These are phyloP conservation scores for Globisporangium solare DNA, from an alignment of 352 stramenopile genomes.

Conservation along the genomic window DNA sequence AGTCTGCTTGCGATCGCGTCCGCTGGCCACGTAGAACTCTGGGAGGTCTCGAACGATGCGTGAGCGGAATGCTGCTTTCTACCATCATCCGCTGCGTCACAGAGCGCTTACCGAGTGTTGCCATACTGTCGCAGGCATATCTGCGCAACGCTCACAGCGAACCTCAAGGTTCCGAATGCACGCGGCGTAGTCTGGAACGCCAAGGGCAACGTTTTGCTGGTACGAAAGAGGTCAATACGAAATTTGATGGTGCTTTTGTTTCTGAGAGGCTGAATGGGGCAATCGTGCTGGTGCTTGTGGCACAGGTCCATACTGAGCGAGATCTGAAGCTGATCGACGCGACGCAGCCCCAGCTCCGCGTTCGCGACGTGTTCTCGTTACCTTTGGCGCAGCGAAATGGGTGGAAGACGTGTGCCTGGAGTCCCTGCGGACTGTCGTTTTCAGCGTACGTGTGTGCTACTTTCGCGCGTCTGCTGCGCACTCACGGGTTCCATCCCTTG, in stretches of 20 bases:
- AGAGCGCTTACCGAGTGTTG: neutral
- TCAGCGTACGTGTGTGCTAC: constrained; percentile 20
- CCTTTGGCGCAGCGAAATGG: constrained; percentile 6
- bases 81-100: neutral
- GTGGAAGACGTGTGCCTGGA: constrained; percentile 36
- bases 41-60: constrained; percentile 26
- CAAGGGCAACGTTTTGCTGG: constrained; percentile 24
- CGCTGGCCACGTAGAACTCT: constrained; percentile 22
- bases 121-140: constrained; percentile 1
- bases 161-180: constrained; percentile 9
- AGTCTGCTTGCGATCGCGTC: constrained; percentile 29
- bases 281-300: neutral
- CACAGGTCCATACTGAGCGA: constrained; percentile 27
- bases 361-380: constrained; percentile 15
- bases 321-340: constrained; percentile 25
- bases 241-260: no score
- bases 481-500: neutral
- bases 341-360: constrained; percentile 9
- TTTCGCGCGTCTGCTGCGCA: neutral
- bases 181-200: constrained; percentile 38
- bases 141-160: constrained; percentile 3
- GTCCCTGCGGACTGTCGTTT: constrained; percentile 32
- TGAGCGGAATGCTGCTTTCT: constrained; percentile 7
- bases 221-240: constrained; percentile 6
- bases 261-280: no score